Conservation (phyloP, 768 basidiomycete species). For the Daedaleopsis nitida region DNA sequence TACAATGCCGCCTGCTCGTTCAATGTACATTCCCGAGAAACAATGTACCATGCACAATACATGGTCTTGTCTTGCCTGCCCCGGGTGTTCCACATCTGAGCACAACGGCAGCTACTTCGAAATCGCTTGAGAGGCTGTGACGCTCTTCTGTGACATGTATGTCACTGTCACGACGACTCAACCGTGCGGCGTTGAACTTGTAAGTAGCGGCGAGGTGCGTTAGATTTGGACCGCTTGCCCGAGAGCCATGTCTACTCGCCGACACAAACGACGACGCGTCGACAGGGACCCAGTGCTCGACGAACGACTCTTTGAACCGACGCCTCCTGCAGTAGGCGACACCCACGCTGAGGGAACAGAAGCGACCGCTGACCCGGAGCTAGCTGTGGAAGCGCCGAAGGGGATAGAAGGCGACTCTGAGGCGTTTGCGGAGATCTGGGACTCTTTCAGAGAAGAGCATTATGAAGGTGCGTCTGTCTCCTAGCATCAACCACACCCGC, state of each 20-base stretch:
- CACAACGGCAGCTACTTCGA: no score
- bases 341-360: neutral
- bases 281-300: neutral
- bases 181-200: no score
- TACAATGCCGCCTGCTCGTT: neutral
- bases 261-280: conserved; percentile 14
- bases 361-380: neutral
- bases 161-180: no score
- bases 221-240: no score
- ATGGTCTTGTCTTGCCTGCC: no score
- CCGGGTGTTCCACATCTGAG: no score
- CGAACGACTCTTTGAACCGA: neutral
- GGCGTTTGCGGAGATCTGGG: conserved; percentile 56
- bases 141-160: no score
- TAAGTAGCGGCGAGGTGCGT: neutral
- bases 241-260: conserved; percentile 12
- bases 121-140: no score
- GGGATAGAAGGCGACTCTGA: neutral
- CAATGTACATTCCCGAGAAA: neutral
- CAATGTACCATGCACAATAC: neutral
- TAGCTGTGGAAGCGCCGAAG: neutral
- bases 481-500: neutral
- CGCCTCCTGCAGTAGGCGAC: neutral
- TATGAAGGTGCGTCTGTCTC: conserved; percentile 60
- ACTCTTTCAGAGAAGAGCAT: conserved; percentile 75